These are phyloP conservation scores for Pichia heedii DNA, from an alignment of 805 yeast species.

Conservation along the genomic window DNA sequence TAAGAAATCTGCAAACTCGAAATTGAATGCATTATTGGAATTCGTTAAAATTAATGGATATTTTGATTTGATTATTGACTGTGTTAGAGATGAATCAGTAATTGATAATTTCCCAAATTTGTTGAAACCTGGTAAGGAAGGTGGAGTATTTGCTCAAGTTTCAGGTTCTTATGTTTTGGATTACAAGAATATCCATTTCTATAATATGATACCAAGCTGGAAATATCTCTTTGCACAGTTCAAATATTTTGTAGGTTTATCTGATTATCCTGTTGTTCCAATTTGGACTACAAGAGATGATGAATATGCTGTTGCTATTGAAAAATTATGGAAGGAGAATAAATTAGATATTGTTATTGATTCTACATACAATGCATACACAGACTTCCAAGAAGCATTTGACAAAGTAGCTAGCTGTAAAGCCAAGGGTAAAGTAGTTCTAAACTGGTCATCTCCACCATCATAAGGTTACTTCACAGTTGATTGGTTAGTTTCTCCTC, in stretches of 20 bases:
- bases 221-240: conserved; percentile 10
- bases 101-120: conserved; percentile 25
- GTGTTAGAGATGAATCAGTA: conserved; percentile 51
- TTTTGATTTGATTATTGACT: conserved; percentile 59
- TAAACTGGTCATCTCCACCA: neutral
- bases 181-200: conserved; percentile 22
- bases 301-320: conserved; percentile 25
- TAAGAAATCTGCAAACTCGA: conserved; percentile 31
- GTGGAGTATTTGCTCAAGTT: conserved; percentile 44
- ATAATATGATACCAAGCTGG: conserved; percentile 19
- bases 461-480: no score
- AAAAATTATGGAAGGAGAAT: conserved; percentile 38
- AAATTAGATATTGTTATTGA: conserved; percentile 42
- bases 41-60: conserved; percentile 30
- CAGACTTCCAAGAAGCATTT: conserved; percentile 41
- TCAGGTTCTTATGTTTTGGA: conserved; percentile 45
- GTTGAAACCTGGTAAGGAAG: conserved; percentile 37
- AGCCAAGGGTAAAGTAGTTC: conserved; percentile 61
- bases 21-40: conserved; percentile 29
- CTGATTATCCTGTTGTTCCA: conserved; percentile 6
- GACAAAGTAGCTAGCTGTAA: conserved; percentile 36
- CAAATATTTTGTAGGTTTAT: conserved; percentile 12
- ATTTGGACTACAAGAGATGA: conserved; percentile 5
- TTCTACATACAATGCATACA: conserved; percentile 37
- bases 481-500: neutral